phyloP scores from a whole-genome alignment of 75 land plant species.

The Pinus taeda region DNA sequence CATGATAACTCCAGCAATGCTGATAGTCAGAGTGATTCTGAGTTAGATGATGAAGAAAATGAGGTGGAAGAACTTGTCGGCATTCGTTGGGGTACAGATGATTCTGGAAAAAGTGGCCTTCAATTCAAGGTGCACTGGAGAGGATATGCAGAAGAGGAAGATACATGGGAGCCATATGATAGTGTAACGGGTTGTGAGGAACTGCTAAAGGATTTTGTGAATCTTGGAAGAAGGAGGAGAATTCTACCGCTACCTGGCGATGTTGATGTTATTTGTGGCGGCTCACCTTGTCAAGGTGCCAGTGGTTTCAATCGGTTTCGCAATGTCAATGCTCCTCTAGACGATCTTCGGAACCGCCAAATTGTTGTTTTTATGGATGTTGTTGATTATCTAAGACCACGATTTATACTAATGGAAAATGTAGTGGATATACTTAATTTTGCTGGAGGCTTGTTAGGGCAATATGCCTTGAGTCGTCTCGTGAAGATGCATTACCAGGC shows the following conservation, averaged over 20 bases:
- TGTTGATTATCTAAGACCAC: too few relatives aligned
- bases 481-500: conserved; percentile 83
- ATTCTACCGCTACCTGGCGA: conserved; percentile 82
- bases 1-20: neutral
- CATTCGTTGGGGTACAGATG: conserved; percentile 58
- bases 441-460: conserved; percentile 65
- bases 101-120: conserved; percentile 50
- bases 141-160: conserved; percentile 66
- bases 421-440: conserved; percentile 88
- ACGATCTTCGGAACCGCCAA: too few relatives aligned
- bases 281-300: too few relatives aligned
- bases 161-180: conserved; percentile 88
- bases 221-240: conserved; percentile 40
- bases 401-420: conserved; percentile 93
- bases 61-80: conserved; percentile 71
- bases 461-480: conserved; percentile 76
- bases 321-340: too few relatives aligned
- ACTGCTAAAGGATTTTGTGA: conserved; percentile 57
- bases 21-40: neutral
- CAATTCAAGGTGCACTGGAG: conserved; percentile 87
- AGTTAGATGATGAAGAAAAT: conserved; percentile 38
- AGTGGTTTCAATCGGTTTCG: too few relatives aligned
- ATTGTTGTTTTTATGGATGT: too few relatives aligned
- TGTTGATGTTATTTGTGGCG: too few relatives aligned
- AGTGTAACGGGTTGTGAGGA: conserved; percentile 58